Evolutionary conservation across 1,139 yeast species (phyloP).

Genomic region (Hemisphaericaspora xylanilytica): DNA sequence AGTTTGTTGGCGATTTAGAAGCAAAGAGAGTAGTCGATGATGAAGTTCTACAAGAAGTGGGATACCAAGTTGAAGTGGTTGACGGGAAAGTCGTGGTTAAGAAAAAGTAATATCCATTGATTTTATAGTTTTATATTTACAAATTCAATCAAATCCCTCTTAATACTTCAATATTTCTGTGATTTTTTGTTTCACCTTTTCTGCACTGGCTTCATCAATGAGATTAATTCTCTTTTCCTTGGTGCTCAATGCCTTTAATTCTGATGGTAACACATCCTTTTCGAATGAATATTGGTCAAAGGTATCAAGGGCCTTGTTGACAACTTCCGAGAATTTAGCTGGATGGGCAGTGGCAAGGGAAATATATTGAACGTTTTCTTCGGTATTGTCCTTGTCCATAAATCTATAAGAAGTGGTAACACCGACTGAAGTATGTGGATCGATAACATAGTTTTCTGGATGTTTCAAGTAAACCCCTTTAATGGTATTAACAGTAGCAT

Average conservation of each 20-base stretch:
- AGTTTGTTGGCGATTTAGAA: conserved; percentile 57
- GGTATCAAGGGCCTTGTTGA: conserved; percentile 68
- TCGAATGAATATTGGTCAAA: conserved; percentile 80
- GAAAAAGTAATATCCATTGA: conserved; percentile 9
- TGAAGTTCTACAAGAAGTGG: conserved; percentile 35
- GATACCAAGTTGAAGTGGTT: conserved; percentile 36
- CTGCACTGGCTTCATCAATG: conserved; percentile 72
- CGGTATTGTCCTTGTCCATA: conserved; percentile 46
- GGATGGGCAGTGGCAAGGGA: conserved; percentile 98
- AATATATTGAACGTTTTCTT: conserved; percentile 47
- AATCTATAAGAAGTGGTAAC: conserved; percentile 70
- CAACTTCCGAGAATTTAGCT: conserved; percentile 96
- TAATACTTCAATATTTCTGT: conserved; percentile 54
- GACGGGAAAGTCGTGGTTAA: conserved; percentile 36
- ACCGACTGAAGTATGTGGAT: conserved; percentile 97
- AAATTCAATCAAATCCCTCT: too few relatives aligned
- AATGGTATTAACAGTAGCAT: conserved; percentile 75
- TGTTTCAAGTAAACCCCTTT: conserved; percentile 59
- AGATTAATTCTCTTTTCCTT: conserved; percentile 75
- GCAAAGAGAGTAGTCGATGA: conserved; percentile 36
- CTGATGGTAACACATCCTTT: conserved; percentile 83
- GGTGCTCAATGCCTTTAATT: conserved; percentile 66
- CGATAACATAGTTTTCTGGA: conserved; percentile 76
- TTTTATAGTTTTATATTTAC: conserved; percentile 17
- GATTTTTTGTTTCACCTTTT: conserved; percentile 70